phyloP scores from a whole-genome alignment of 2,329 filamentous ascomycete species.

The Camillea tinctor region DNA sequence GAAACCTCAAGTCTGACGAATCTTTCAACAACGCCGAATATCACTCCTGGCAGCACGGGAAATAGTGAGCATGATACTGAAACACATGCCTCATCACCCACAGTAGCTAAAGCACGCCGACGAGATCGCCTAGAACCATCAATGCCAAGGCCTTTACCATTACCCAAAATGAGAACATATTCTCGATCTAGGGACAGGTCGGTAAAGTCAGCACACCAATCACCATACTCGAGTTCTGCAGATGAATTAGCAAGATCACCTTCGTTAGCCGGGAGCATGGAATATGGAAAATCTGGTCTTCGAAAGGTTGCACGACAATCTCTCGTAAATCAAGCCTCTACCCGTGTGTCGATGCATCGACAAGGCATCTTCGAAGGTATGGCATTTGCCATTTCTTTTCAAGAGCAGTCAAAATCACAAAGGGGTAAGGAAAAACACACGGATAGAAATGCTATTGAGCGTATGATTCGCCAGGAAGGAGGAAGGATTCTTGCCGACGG shows the following conservation, averaged over 20 bases:
- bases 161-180: conserved; percentile 26
- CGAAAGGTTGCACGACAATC: conserved; percentile 24
- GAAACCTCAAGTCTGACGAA: conserved; percentile 26
- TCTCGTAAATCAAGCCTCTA: conserved; percentile 15
- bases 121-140: conserved; percentile 24
- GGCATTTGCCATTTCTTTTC: conserved; percentile 83
- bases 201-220: conserved; percentile 25
- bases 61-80: conserved; percentile 21
- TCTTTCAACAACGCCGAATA: conserved; percentile 27
- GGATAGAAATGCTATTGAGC: conserved; percentile 47
- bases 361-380: conserved; percentile 68
- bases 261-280: conserved; percentile 30
- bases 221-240: conserved; percentile 34
- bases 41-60: conserved; percentile 26
- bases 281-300: conserved; percentile 11
- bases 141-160: conserved; percentile 14
- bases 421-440: conserved; percentile 52
- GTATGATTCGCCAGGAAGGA: conserved; percentile 67
- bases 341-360: conserved; percentile 9
- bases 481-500: conserved; percentile 70
- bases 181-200: conserved; percentile 23
- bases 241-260: conserved; percentile 48
- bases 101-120: conserved; percentile 30
- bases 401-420: conserved; percentile 45
- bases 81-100: conserved; percentile 32